Evolutionary conservation across 441 rosid species (phyloP), one percentile per base, ranked within the genome.

Genomic region (Breynia disticha): DNA sequence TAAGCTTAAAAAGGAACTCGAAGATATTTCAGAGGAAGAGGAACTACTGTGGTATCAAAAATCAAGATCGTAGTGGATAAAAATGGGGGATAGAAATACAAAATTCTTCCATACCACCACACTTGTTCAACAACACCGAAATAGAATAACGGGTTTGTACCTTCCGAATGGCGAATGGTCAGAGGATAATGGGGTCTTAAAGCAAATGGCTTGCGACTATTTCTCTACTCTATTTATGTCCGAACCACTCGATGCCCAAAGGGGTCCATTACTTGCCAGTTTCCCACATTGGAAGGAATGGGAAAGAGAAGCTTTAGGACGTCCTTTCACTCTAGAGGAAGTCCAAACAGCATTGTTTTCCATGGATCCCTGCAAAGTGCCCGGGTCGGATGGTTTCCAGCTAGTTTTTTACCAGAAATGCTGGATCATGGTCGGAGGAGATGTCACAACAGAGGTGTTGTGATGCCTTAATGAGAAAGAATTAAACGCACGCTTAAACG

Each of bases 311-410:
- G n/a, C n/a, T n/a, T n/a, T n/a, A n/a, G n/a, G n/a, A n/a, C n/a
- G n/a, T n/a, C 2, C 14, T 3, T 24, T 0, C 37, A 3, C 1
- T 2, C 13, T 5, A 1, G 2, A 1, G 5, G 37, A 50, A 22
- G 16, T 50, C 1, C 1, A 17, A n/a, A 21, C 16, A 1, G 24
- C 4, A 2, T 4, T 38, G 1, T 9, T 35, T 2, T 13, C 12
- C 7, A 37, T 53, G 46, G n/a, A 12, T 8, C 18, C 45, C 13
- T 37, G 16, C 0, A 53, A 38, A 38, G 46, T 46, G 0, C 56
- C 24, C 10, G 56, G 46, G 21, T 2, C 5, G 19, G 45, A 53
- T 37, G 56, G 56, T n/a, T 39, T 35, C 22, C 46, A 53, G 10
- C 14, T 46, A 16, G 16, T 16, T 1, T 38, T 53, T 18, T 53